Percentiles rank a stretch among this genome's conserved stretches.
Evolutionary conservation across 108 stramenopile genomes (phyloP).

Genomic region (Fistulifera solaris): DNA sequence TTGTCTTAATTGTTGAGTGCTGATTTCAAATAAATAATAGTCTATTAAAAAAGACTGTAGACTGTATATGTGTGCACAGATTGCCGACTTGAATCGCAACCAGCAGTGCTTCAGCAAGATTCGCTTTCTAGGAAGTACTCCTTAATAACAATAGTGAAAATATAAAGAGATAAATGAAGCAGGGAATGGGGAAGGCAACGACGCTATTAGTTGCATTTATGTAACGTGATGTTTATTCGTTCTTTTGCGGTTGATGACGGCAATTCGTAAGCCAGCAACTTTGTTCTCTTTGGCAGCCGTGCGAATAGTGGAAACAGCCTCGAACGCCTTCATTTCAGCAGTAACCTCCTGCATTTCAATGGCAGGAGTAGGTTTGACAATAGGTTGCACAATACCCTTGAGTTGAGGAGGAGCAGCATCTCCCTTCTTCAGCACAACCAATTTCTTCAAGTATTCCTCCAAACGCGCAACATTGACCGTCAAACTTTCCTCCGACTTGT

Average conservation of each 20-base stretch:
- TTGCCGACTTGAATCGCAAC: too few relatives aligned
- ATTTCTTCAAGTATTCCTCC: slow-evolving; percentile 88
- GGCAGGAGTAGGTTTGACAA: slow-evolving; percentile 43
- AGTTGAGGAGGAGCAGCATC: slow-evolving; percentile 48
- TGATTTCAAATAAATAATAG: too few relatives aligned
- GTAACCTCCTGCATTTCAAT: slow-evolving; percentile 75
- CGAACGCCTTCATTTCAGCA: slow-evolving; percentile 69
- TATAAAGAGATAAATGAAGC: too few relatives aligned
- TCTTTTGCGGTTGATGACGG: slow-evolving; percentile 75
- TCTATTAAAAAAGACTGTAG: too few relatives aligned
- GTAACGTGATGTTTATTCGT: slow-evolving; percentile 38
- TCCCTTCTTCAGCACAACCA: slow-evolving; percentile 90
- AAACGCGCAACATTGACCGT: slow-evolving; percentile 89
- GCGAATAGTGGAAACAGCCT: slow-evolving; percentile 77
- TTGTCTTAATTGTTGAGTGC: too few relatives aligned
- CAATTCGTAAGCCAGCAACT: slow-evolving; percentile 63
- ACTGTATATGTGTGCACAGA: too few relatives aligned
- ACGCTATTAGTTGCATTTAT: too few relatives aligned
- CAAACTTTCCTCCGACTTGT: slow-evolving; percentile 79
- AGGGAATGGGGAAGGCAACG: too few relatives aligned
- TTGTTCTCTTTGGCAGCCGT: slow-evolving; percentile 71
- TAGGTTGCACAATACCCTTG: slow-evolving; percentile 52
- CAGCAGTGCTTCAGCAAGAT: too few relatives aligned
- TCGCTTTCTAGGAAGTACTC: too few relatives aligned
- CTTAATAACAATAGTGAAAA: too few relatives aligned